Base-by-base conservation (phyloP, 2,329 filamentous ascomycete genomes). In the Arthroderma sp. region DNA sequence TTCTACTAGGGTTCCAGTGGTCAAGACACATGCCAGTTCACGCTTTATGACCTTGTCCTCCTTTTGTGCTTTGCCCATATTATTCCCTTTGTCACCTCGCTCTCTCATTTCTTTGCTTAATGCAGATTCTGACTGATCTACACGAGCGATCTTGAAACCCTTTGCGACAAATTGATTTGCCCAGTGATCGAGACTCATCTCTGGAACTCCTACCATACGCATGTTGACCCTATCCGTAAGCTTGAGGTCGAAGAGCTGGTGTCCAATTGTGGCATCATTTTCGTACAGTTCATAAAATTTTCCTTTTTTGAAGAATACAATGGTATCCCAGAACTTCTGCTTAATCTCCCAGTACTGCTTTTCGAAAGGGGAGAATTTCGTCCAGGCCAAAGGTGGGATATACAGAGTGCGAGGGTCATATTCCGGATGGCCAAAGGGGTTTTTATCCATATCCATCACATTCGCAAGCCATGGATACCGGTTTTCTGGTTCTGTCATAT, bases 281-380 rank as follows among this genome's bases (percentile, higher is more conserved):
- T 98, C 93, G 67, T 97, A 98, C 0, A 98, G 79, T 70, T 98
- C 93, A 68, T 96, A 98, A 72, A 98, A 98, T 66, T 98, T 98
- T 66, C 93, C 93, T 77, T 98, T 98, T 73, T 97, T 98, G 83
- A 98, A 98, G 74, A 98, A 98, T 15, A 98, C 91, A 49, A 98
- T 86, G 0, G 91, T 96, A 63, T 96, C 90, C 87, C 88, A 97
- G 63, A 94, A 88, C 65, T 96, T 96, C 71, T 91, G 87, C 75
- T 98, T 98, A 71, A 98, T 97, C 66, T 95, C 89, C 93, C 93
- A 98, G 70, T 98, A 98, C 69, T 98, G 93, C 71, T 90, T 94
- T 73, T 98, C 93, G 63, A 98, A 98, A 0, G 91, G 82, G 0
- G 91, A 94, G 68, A 98, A 96, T 25, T 87, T 85, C 31, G 75